Conservation (phyloP, 1,139 yeast genomes). For the Debaryomyces subglobosus region DNA sequence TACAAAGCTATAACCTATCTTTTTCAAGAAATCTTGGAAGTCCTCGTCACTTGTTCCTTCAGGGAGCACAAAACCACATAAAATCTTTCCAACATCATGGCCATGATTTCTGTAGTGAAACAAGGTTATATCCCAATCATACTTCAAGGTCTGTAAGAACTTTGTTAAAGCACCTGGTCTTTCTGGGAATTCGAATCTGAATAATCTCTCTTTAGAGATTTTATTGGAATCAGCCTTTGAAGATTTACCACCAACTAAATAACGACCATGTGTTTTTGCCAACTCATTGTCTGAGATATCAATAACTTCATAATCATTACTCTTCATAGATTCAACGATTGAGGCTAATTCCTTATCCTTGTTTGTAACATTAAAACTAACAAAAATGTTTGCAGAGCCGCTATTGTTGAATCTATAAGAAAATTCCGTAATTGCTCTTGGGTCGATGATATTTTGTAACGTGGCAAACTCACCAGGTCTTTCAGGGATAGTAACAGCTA, state of each 20-base stretch:
- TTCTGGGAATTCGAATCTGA: conserved; percentile 94
- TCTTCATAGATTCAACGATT: conserved; percentile 44
- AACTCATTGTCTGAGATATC: conserved; percentile 91
- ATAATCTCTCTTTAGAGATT: conserved; percentile 72
- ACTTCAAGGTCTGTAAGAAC: conserved; percentile 70
- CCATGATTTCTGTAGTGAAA: conserved; percentile 98
- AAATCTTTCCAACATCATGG: conserved; percentile 87
- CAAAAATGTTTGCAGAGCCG: conserved; percentile 74
- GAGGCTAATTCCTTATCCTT: conserved; percentile 56
- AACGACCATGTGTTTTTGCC: conserved; percentile 96
- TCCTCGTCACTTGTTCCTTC: conserved; percentile 60
- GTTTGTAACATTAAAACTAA: conserved; percentile 82
- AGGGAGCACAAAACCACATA: conserved; percentile 90
- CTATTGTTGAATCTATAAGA: conserved; percentile 72
- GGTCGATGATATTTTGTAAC: conserved; percentile 74
- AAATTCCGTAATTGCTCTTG: conserved; percentile 91
- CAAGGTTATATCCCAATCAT: conserved; percentile 87
- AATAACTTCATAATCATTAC: conserved; percentile 60
- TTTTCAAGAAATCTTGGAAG: conserved; percentile 68
- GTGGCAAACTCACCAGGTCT: conserved; percentile 84
- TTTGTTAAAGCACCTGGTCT: conserved; percentile 90
- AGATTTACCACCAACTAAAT: conserved; percentile 88
- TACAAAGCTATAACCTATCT: conserved; percentile 72
- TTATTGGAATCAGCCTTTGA: conserved; percentile 37
- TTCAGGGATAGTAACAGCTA: conserved; percentile 90